These are phyloP conservation scores for Oidiodendron maius DNA, from an alignment of 495 filamentous ascomycete species.

Conservation along the genomic window DNA sequence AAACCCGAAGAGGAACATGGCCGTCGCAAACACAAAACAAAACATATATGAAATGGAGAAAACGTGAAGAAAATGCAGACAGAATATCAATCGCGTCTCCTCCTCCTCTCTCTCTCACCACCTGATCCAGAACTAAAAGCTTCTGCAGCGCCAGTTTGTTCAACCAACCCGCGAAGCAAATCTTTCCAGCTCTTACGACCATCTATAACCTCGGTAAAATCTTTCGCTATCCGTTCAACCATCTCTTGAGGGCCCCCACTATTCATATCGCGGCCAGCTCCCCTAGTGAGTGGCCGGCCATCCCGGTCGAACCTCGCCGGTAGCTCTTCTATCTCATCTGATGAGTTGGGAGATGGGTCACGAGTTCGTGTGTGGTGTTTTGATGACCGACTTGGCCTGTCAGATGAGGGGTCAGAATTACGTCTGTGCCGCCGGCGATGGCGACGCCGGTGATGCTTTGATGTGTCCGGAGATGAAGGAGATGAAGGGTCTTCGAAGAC, in stretches of 20 bases:
- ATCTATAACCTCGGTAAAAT: slow-evolving; percentile 13
- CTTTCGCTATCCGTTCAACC: slow-evolving; percentile 17
- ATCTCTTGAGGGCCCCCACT: slow-evolving; percentile 13
- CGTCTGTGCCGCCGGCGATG: slow-evolving; percentile 13
- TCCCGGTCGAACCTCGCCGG: slow-evolving; percentile 62
- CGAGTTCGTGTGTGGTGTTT: slow-evolving; percentile 11
- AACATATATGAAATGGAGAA: not conserved
- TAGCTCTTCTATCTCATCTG: slow-evolving; percentile 34
- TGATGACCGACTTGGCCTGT: slow-evolving; percentile 12
- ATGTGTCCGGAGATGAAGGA: not conserved
- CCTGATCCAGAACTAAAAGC: not conserved
- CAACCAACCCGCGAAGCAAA: slow-evolving; percentile 15
- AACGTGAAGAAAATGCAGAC: not conserved
- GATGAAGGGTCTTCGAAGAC: not conserved
- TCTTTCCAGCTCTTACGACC: slow-evolving; percentile 23
- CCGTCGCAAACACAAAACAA: too few species aligned
- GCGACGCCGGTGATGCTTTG: not conserved
- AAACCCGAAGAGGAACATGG: too few species aligned
- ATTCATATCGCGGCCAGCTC: slow-evolving; percentile 2
- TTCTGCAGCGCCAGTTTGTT: too few species aligned
- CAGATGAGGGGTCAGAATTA: slow-evolving; percentile 18
- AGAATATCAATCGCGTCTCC: not conserved
- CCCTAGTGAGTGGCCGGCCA: slow-evolving; percentile 40
- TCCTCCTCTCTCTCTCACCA: not conserved
- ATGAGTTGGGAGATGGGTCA: slow-evolving; percentile 10